Evolutionary conservation across 257 asterid species (phyloP), one percentile per base, ranked within the genome.

Genomic region (Eustoma russellianum): DNA sequence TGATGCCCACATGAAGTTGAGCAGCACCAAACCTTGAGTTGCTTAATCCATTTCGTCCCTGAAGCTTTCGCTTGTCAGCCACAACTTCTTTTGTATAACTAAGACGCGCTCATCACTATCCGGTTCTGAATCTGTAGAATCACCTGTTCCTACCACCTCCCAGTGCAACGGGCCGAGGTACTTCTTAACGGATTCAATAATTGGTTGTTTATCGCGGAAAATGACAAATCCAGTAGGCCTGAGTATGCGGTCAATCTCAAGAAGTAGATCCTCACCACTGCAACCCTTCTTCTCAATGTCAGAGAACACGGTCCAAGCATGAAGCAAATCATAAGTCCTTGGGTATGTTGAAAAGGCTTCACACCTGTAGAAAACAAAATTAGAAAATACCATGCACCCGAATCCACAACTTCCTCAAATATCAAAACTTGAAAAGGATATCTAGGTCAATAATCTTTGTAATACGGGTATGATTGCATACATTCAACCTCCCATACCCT

Each of bases 311-410:
- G 73, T 77, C 98, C 94, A 90, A 1, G 93, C 96, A 16, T 90
- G 98, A 73, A 90, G 91, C 66, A 90, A 52, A 57, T 90, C 98
- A 7, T 90, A 90, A 5, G 98, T 86, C 69, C 98, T 66, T 0
- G 98, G 98, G 72, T 90, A 90, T n/a, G 91, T 90, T 3, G 98
- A 90, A 79, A 59, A 90, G 59, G 98, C 86, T 73, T 86, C 98
- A 41, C 98, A 90, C 97, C 97, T 89, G 79, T 49, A 50, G 33
- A 35, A 35, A n/a, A 13, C 16, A 43, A 5, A 49, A 53, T 63
- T 11, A 38, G 43, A 24, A 24, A 24, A 1, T 2, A 2, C 30
- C 2, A 24, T 19, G 28, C 28, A 19, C 28, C 28, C 28, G 3
- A 19, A 19, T 19, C 28, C 28, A 19, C 28, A 1, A 19, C 28